Evolutionary conservation across 306 rosid genomes (phyloP).

Genomic region (Quercus robur): DNA sequence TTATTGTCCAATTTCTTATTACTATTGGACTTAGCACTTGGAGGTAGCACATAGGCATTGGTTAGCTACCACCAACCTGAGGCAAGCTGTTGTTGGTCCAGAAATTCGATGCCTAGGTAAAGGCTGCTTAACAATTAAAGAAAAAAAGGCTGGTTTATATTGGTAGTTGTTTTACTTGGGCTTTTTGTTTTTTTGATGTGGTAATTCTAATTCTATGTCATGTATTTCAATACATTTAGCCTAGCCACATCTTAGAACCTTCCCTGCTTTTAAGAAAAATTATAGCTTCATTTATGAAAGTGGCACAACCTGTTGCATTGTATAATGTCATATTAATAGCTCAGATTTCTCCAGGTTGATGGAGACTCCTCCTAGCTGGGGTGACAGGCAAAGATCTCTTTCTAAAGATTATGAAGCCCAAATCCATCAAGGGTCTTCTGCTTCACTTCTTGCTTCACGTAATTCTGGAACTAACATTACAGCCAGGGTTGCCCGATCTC

Average conservation of each 20-base stretch:
- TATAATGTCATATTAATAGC: conserved; percentile 10
- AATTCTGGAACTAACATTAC: conserved; percentile 38
- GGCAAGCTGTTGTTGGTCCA: neutral
- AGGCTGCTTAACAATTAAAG: neutral
- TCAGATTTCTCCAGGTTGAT: conserved; percentile 31
- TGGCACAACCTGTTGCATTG: neutral
- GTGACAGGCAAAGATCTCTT: conserved; percentile 22
- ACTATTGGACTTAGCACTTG: neutral
- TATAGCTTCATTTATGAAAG: neutral
- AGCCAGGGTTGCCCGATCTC: conserved; percentile 47
- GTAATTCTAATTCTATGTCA: neutral
- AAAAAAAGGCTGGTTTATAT: neutral
- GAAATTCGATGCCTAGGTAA: neutral
- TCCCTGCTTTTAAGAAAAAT: conserved; percentile 11
- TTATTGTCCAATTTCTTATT: neutral
- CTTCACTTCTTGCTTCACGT: conserved; percentile 39
- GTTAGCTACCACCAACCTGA: neutral
- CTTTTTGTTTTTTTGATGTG: neutral
- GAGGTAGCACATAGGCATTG: neutral
- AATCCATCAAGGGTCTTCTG: conserved; percentile 39
- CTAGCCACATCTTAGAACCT: neutral
- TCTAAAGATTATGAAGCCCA: conserved; percentile 34
- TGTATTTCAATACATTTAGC: neutral
- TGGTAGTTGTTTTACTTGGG: neutral
- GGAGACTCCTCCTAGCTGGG: conserved; percentile 38